Base-by-base conservation (phyloP, 805 yeast species). In the Candida patagonica region DNA sequence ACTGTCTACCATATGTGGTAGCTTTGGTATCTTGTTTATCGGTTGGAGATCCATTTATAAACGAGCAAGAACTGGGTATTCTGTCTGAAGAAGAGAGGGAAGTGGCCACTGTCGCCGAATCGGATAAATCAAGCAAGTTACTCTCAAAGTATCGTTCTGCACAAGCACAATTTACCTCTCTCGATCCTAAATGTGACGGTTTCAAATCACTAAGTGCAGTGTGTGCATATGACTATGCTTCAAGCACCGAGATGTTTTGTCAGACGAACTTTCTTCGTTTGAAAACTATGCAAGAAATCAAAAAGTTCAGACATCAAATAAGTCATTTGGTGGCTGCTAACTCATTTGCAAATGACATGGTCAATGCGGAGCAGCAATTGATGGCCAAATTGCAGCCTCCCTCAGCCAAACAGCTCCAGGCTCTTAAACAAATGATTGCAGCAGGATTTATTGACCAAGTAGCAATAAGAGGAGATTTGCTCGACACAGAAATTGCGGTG, bases 391-490 rank as follows among this genome's bases (percentile, higher is more conserved):
- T 83, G n/a, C 73, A 67, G 0, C 73, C 81, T 5, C 96, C 96
- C 1, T 62, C 70, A 6, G 72, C 74, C 26, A 55, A 61, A 5
- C 98, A 92, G 61, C 56, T 86, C 4, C 71, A 76, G 39, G 81
- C 92, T 0, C 60, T 92, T 46, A 88, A 86, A 54, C 99, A 92
- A 61, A 88, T 92, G 77, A 68, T 89, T 3, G 74, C 95, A 5
- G 80, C 96, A 0, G 98, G 97, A 0, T 92, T 83, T 52, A 70
- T 92, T 29, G 99, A 92, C 58, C 94, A 84, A 55, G 72, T 89
- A 17, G 94, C 94, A 1, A 73, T 85, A 12, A 69, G 97, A 45
- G 88, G 85, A 1, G 96, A 88, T 53, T 50, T 76, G 24, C 61
- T 77, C 5, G 76, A 83, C 15, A 66, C 77, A 1, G 94, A 82